Conservation (phyloP, 2,329 filamentous ascomycete species). For the Coniochaeta sp. region DNA sequence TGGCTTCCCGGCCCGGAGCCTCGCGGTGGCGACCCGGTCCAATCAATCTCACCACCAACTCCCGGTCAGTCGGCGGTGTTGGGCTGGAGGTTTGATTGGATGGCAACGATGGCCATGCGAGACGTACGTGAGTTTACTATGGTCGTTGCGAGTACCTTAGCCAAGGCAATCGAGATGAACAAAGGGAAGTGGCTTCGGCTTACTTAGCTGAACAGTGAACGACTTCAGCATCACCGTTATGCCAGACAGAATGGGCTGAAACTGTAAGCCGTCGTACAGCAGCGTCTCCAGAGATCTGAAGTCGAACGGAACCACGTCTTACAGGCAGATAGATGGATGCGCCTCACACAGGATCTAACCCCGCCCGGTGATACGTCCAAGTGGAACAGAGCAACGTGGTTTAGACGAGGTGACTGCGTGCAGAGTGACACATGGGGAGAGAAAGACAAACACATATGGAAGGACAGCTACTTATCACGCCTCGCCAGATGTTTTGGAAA, state of each 20-base stretch:
- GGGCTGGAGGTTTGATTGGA: background rate
- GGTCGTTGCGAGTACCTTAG: too few relatives aligned
- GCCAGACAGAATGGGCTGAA: background rate
- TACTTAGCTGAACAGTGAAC: background rate
- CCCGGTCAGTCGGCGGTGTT: background rate
- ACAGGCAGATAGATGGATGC: background rate
- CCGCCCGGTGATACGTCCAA: background rate
- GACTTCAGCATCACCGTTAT: background rate
- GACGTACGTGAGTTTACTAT: too few relatives aligned
- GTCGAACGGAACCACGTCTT: background rate
- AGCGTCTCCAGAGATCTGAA: background rate
- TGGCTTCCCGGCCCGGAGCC: background rate
- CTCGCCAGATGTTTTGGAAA: background rate
- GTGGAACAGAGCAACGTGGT: background rate
- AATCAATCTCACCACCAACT: background rate
- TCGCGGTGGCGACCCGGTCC: background rate
- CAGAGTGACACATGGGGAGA: background rate
- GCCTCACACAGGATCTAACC: background rate
- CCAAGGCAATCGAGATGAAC: too few relatives aligned
- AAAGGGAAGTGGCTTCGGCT: too few relatives aligned
- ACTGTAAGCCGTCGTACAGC: background rate
- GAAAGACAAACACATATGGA: background rate
- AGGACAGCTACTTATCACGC: background rate
- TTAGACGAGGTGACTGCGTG: background rate
- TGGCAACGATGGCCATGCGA: too few relatives aligned